A percentile compares a stretch with the other conserved stretches of the same genome.
phyloP scores from a whole-genome alignment of 345 rosid genomes.

The Citrus reticulata region DNA sequence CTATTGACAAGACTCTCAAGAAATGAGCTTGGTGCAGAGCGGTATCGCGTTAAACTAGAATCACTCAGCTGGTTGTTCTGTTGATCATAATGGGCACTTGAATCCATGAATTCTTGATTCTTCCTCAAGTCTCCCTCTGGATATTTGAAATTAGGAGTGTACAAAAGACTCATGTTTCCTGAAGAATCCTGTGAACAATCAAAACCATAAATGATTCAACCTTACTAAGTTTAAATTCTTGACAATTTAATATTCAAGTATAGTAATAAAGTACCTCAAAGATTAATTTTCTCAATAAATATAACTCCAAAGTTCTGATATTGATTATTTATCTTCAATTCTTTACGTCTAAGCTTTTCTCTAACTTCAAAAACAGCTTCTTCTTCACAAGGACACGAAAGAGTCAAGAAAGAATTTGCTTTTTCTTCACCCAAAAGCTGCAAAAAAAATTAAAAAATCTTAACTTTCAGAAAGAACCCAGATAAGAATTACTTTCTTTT shows the following conservation, averaged over 20 bases:
- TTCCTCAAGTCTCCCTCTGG: constrained; percentile 38
- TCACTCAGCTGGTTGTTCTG: constrained; percentile 24
- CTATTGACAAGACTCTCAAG: constrained; percentile 27
- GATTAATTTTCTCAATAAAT: background rate
- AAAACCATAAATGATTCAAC: constrained; percentile 1
- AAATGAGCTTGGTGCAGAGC: constrained; percentile 46
- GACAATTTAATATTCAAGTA: background rate
- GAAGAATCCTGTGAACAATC: constrained; percentile 13
- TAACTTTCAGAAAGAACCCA: background rate
- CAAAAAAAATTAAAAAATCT: background rate
- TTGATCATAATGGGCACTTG: constrained; percentile 16
- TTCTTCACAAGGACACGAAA: background rate
- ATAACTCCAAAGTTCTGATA: background rate
- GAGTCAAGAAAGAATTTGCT: background rate
- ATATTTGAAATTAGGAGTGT: constrained; percentile 27
- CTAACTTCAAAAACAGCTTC: background rate
- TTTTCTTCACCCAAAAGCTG: constrained; percentile 9
- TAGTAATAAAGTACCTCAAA: background rate
- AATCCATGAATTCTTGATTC: constrained; percentile 36
- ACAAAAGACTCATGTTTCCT: constrained; percentile 39
- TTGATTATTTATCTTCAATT: constrained; percentile 6
- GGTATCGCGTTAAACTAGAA: constrained; percentile 31
- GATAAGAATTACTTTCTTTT: background rate
- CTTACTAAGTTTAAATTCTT: background rate
- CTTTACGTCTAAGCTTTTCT: constrained; percentile 5